A percentile compares a stretch with the other conserved stretches of the same genome.
These are phyloP conservation scores for Sanguinoderma infundibulare DNA, from an alignment of 1,284 basidiomycete species.

Conservation along the genomic window DNA sequence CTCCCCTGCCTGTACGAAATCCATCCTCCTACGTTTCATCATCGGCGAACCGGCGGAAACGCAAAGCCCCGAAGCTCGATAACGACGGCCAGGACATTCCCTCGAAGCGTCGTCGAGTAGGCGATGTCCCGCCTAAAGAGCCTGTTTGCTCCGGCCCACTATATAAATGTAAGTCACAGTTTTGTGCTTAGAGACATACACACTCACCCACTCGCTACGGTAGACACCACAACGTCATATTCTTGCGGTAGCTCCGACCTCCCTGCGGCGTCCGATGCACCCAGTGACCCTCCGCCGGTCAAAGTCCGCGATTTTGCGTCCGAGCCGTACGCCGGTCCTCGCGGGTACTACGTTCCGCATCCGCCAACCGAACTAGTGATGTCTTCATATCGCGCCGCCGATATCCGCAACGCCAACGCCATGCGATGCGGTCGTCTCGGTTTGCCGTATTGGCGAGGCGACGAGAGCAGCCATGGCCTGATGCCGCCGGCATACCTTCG, in stretches of 20 bases:
- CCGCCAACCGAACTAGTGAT: conserved; percentile 28
- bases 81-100: background rate
- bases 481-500: conserved; percentile 19
- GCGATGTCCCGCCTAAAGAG: background rate
- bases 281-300: conserved; percentile 15
- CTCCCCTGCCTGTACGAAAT: conserved; percentile 4
- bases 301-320: conserved; percentile 34
- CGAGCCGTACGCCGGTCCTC: conserved; percentile 26
- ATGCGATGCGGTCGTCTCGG: conserved; percentile 16
- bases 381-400: conserved; percentile 17
- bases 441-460: conserved; percentile 22
- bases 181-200: background rate
- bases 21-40: background rate
- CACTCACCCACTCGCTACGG: background rate
- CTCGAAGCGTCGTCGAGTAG: conserved; percentile 11
- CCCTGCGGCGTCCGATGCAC: conserved; percentile 1
- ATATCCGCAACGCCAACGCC: conserved; percentile 29
- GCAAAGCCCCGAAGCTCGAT: background rate
- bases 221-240: conserved; percentile 15
- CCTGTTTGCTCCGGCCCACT: background rate
- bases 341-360: conserved; percentile 31
- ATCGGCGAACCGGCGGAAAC: conserved; percentile 5
- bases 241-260: conserved; percentile 12
- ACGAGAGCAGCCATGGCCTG: conserved; percentile 1
- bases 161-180: conserved; percentile 9